Evolutionary conservation across 2,329 filamentous ascomycete species (phyloP), one percentile per base, ranked within the genome.

Genomic region (Diaporthe citriasiana): DNA sequence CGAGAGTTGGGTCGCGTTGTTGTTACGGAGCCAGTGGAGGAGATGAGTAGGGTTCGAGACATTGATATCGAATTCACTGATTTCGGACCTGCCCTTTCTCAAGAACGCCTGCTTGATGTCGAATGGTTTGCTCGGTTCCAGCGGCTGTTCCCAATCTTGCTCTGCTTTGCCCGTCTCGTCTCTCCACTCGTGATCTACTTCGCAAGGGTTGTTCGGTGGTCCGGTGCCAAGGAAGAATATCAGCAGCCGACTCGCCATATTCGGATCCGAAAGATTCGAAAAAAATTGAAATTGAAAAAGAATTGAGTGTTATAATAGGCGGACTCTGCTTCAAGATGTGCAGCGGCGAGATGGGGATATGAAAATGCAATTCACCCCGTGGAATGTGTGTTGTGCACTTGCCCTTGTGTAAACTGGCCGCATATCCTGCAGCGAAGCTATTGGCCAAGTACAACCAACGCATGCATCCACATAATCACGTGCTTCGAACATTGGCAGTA

Each of bases 331-430:
- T 25, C 47, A 51, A 5, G 9, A 51, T 51, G 22, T 51, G 7
- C n/a, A 51, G n/a, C 12, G 47, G 47, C 47, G 47, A 53, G 50
- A 10, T 8, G 50, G 50, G 50, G 17, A 53, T 4, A 53, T 10
- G 50, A 53, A 30, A 53, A 17, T 15, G 10, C 25, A 13, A 30
- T 30, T 30, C 47, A 50, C n/a, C n/a, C 50, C 8, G 50, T 10
- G 50, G n/a, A 12, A 22, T 51, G 50, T 3, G 50, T 30, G 10
- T 27, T 30, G 13, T 25, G 45, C 17, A 6, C 47, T 51, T 51
- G 50, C 50, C 25, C n/a, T 53, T 9, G 50, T 53, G 50, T 53
- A 53, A 53, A n/a, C n/a, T n/a, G n/a, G n/a, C n/a, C n/a, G n/a
- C n/a, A n/a, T n/a, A n/a, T n/a, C n/a, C n/a, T 47, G 22, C 12